Evolutionary conservation across 345 rosid genomes (phyloP).

Genomic region (Turnera subulata): DNA sequence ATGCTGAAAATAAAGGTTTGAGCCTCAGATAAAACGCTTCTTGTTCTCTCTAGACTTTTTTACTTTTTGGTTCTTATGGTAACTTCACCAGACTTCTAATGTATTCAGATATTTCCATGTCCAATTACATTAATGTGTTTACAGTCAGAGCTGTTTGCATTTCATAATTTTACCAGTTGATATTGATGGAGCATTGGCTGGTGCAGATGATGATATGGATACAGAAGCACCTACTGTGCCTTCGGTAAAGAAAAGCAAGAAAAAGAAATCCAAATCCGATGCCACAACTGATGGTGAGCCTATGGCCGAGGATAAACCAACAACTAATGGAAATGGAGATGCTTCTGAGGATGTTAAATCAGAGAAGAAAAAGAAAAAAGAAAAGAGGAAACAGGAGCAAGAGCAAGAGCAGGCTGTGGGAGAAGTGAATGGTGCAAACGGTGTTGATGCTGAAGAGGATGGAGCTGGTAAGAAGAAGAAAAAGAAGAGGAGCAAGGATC

Average conservation of each 20-base stretch:
- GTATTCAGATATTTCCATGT: not conserved
- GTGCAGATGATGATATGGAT: conserved; percentile 35
- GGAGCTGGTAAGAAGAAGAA: conserved; percentile 28
- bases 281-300: conserved; percentile 32
- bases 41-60: not conserved
- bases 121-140: no score
- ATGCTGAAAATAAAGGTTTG: conserved; percentile 50
- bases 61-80: not conserved
- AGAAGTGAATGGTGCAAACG: conserved; percentile 7
- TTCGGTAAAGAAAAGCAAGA: conserved; percentile 56
- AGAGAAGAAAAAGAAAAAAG: conserved; percentile 52
- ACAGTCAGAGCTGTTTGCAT: no score
- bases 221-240: conserved; percentile 40
- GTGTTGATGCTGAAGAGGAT: conserved; percentile 3
- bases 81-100: no score
- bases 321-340: conserved; percentile 40
- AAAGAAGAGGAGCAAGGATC: conserved; percentile 34
- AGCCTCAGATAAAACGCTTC: not conserved
- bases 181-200: not conserved
- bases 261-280: conserved; percentile 48
- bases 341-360: conserved; percentile 38
- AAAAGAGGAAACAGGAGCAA: conserved; percentile 41
- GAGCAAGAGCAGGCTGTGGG: conserved; percentile 11
- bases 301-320: conserved; percentile 30
- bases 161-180: not conserved